Base-by-base conservation (phyloP, 306 rosid genomes). In the Trichosanthes truncata region DNA sequence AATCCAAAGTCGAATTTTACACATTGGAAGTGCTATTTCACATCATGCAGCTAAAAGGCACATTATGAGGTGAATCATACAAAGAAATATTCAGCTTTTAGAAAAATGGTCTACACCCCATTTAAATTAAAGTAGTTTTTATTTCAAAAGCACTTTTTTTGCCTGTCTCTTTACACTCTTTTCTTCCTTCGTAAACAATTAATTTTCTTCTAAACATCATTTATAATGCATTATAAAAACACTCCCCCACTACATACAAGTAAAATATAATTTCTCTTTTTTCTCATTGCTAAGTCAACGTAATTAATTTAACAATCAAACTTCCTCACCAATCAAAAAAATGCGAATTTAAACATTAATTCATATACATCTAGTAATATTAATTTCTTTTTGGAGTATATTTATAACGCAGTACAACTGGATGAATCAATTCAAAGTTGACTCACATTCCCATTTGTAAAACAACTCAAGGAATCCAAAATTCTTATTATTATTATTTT, bases 351-450 rank as follows among this genome's bases (percentile, higher is more conserved):
- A 20, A 67, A 38, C 51, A 38, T 67, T 40, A 40, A 67, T n/a
- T 7, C 17, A 41, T 68, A 9, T 29, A 11, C 52, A 11, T 69
- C 0, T 21, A 40, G 5, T 3, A 46, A n/a, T 25, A 15, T 23
- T 43, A 9, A 20, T 40, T 21, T 9, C 26, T 43, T 7, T 48
- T 11, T 14, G 20, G 7, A 14, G 9, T 48, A 73, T 73, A 73
- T 46, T 45, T 15, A 73, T 29, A 79, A 74, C 38, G 46, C 80
- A 68, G n/a, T 74, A 66, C 62, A 82, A 79, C 83, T 40, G 77
- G 69, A 72, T 85, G 87, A 63, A 83, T 80, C 60, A 76, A 87
- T 91, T 86, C 88, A 79, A 78, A 81, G 89, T 86, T 89, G 90
- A 91, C 96, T 82, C 48, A 35, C 23, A 21, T 45, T 52, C 76